phyloP scores from a whole-genome alignment of 305 asterid species.

The Fraxinus greggii region DNA sequence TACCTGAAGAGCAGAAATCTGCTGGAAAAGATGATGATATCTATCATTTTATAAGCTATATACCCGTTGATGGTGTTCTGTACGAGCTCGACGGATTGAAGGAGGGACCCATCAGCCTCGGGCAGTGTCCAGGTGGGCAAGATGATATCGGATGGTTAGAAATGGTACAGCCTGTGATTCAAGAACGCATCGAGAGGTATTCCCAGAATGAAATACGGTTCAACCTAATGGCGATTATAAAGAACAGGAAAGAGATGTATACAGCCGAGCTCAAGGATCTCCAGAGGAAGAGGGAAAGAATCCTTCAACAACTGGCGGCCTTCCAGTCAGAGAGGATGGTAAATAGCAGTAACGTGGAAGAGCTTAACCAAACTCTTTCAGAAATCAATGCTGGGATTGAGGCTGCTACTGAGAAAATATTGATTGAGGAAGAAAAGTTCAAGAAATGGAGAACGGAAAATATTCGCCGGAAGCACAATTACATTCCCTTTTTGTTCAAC shows the following conservation, averaged over 20 bases:
- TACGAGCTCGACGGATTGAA: constrained; percentile 97
- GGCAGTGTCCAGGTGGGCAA: constrained; percentile 67
- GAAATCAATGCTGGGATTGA: constrained; percentile 78
- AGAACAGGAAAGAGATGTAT: constrained; percentile 78
- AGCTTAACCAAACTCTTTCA: constrained; percentile 49
- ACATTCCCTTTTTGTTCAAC: constrained; percentile 90
- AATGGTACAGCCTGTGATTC: constrained; percentile 81
- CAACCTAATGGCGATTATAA: constrained; percentile 78
- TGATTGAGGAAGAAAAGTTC: constrained; percentile 96
- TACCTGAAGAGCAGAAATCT: constrained; percentile 84
- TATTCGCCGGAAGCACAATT: constrained; percentile 82
- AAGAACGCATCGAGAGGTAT: constrained; percentile 81
- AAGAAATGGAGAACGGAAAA: constrained; percentile 93
- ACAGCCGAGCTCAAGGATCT: constrained; percentile 89
- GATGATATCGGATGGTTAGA: constrained; percentile 63
- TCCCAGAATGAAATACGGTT: constrained; percentile 83
- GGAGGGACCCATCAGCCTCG: constrained; percentile 96
- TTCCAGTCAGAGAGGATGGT: constrained; percentile 69
- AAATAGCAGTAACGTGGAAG: constrained; percentile 62
- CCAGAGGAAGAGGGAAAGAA: constrained; percentile 75
- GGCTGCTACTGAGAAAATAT: constrained; percentile 77
- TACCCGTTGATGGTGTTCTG: constrained; percentile 85
- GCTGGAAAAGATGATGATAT: constrained; percentile 90
- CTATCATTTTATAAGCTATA: constrained; percentile 90
- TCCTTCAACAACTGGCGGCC: constrained; percentile 66